Base-by-base conservation (phyloP, 2,329 filamentous ascomycete species). In the Ascochyta clinopodiicola region DNA sequence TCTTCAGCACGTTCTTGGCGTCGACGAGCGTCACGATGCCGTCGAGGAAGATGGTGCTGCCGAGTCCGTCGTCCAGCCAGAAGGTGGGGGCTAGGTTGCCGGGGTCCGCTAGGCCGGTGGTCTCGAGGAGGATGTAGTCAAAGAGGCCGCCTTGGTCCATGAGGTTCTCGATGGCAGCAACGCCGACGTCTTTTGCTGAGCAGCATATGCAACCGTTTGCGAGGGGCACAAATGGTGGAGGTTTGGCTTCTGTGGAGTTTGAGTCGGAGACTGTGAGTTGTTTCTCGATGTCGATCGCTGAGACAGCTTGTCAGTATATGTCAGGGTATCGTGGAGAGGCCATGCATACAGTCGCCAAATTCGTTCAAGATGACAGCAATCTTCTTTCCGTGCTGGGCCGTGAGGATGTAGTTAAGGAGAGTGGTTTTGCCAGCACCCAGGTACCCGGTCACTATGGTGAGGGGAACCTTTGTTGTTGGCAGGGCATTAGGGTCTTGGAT, bases 131-230 rank as follows among this genome's bases (percentile, higher is more conserved):
- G 62, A 99, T 98, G 78, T 98, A 99, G 79, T 99, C 95, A 71
- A 99, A 99, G 4, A 88, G 88, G 44, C 94, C 94, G 62, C 91
- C 91, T 69, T 92, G 92, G 61, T 93, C 91, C 91, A 99, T 98
- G 2, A 99, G 81, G 1, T 91, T 91, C 78, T 99, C 95, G 50
- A 99, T 96, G 32, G 95, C 95, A 63, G 91, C 91, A 34, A 99
- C 94, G 12, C 95, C 95, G 0, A 89, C 87, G 74, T 99, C 95
- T 87, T 97, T 99, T 67, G 98, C 93, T 3, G 92, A 96, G 78
- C 95, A 99, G 79, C 95, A 99, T 63, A 99, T 92, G 74, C 95
- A 99, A 60, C 95, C 95, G 67, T 99, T 99, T 47, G 91, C 92
- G 48, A 99, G 87, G 59, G 97, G 93, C 25, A 99, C 86, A 91